Base-by-base conservation (phyloP, 176 grass and related monocot species). In the Thinopyrum elongatum region DNA sequence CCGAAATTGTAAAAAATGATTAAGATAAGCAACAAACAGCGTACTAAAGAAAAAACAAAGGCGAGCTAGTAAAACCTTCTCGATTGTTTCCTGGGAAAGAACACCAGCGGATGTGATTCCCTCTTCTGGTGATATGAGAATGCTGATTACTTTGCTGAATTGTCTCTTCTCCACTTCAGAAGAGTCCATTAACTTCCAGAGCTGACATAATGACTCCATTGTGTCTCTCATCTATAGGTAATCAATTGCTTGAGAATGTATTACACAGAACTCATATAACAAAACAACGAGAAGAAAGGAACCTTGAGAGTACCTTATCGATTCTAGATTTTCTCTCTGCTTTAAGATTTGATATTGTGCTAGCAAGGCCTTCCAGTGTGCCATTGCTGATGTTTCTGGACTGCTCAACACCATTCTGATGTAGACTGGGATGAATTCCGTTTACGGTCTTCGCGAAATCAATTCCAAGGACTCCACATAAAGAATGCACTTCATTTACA, bases 131-230 rank as follows among this genome's bases (percentile, higher is more conserved):
- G 83, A 85, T 74, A 92, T 86, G 61, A 95, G 86, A 81, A 85
- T 86, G 66, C 44, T 89, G 39, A 90, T 90, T 76, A 96, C 63
- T 90, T 61, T 93, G 86, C 74, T 86, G 73, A 92, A 99, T 60
- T 86, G 71, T 79, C 81, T 81, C 74, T 71, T 96, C 53, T 99
- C 92, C 91, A 88, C 92, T 88, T 94, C 87, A 83, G 94, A 84
- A 31, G 97, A 89, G 77, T 99, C 97, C 92, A 99, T 96, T 81
- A 99, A 25, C 53, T 99, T 94, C 97, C 97, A 96, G 38, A 99
- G 92, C 60, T 99, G 85, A 85, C 88, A 94, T 49, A 99, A 63
- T 13, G 80, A 90, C 80, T 94, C 88, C 61, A 96, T 91, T 70
- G 86, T 99, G 79, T 96, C 94, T 89, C 90, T 92, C 80, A 94